Evolutionary conservation across 169 alveolate species (phyloP), one percentile per base, ranked within the genome.

Genomic region (Babesia ovis): DNA sequence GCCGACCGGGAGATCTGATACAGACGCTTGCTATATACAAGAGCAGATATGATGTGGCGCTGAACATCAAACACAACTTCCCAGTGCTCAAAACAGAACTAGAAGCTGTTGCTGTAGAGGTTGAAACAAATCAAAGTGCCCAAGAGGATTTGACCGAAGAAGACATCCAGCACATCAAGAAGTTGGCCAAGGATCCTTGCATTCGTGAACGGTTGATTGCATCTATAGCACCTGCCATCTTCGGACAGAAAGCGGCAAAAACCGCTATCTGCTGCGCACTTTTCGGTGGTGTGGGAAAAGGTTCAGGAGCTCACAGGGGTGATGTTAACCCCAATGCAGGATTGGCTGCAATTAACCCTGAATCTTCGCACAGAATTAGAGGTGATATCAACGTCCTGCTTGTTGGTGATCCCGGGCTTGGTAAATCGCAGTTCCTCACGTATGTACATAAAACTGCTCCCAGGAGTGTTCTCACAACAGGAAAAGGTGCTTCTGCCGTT

Each of bases 401-500:
- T 31, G 93, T 95, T 31, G 98, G 98, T 34, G 99, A 95, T 74
- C 99, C 99, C 32, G 99, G 99, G 9, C 94, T 98, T 34, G 99
- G 99, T n/a, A 98, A 98, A 86, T 95, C 99, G 32, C 99, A 98
- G 83, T 97, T 97, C 81, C 92, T 98, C 68, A 98, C 98, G 76
- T 97, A 96, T 87, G 98, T 97, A 12, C 98, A 97, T 83, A 94
- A 97, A 83, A 96, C 99, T 34, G 96, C 96, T 84, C 96, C 95
- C 29, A 90, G 99, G 64, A 92, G 96, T 18, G 98, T 98, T 27
- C 95, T 95, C 84, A 95, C 99, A 18, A 97, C 99, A 20, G 99
- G 99, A 27, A 98, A 98, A 83, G 99, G 99, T 23, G 99, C 99
- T 22, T 91, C 98, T 22, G 99, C 99, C 1, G 99, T 98, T 42